Percentiles rank a stretch among this genome's conserved stretches.
These are phyloP conservation scores for Lepiota brunneoincarnata DNA, from an alignment of 768 basidiomycete genomes.

Conservation along the genomic window DNA sequence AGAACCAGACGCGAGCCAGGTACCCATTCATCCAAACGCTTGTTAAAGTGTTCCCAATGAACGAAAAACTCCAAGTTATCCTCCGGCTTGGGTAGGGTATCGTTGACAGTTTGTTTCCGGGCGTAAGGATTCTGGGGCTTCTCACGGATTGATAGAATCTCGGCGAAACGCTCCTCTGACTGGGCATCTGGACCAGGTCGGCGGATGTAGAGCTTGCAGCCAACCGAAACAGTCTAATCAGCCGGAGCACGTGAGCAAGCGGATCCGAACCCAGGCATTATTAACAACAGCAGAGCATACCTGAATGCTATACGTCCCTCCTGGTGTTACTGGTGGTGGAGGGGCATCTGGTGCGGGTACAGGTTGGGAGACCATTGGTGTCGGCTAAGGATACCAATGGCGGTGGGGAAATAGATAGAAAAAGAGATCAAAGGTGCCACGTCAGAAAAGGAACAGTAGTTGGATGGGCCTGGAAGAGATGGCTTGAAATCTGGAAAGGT, in stretches of 20 bases:
- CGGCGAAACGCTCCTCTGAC: conserved; percentile 88
- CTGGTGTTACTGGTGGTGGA: conserved; percentile 68
- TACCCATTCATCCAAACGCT: conserved; percentile 98
- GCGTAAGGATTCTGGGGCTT: conserved; percentile 67
- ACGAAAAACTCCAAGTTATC: conserved; percentile 95
- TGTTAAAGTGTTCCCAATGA: conserved; percentile 99
- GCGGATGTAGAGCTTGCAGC: conserved; percentile 93
- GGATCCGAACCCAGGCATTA: conserved; percentile 17
- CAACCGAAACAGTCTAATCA: conserved; percentile 73
- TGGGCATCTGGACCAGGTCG: conserved; percentile 74
- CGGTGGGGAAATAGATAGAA: conserved; percentile 9
- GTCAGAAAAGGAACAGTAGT: conserved; percentile 5
- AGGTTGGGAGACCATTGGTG: conserved; percentile 36
- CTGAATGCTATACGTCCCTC: conserved; percentile 75
- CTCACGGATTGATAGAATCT: conserved; percentile 93
- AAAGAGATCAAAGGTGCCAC: conserved; percentile 1
- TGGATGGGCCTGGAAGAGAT: background rate
- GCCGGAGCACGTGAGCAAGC: conserved; percentile 28
- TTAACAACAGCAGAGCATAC: conserved; percentile 38
- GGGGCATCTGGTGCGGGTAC: conserved; percentile 38
- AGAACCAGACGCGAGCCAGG: conserved; percentile 83
- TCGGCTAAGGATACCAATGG: conserved; percentile 11
- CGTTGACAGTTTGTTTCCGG: conserved; percentile 45
- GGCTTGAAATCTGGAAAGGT: too few species aligned
- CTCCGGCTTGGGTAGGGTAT: conserved; percentile 47